Conservation (phyloP, 495 filamentous ascomycete species). For the Astrothelium subdiscretum region DNA sequence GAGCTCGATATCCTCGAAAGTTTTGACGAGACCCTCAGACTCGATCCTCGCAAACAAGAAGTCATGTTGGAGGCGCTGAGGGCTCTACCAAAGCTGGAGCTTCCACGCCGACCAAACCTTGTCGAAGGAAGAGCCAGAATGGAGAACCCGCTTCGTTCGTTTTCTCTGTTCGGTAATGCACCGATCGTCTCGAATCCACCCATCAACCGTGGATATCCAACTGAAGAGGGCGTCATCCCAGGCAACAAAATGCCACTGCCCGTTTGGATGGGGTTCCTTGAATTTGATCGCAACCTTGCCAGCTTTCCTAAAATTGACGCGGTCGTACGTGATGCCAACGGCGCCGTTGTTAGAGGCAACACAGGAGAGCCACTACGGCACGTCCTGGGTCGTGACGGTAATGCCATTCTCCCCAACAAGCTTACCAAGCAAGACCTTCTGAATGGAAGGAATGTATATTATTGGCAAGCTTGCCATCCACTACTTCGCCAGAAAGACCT, state of each 20-base stretch:
- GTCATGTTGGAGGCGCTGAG: no score
- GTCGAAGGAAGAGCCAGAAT: no score
- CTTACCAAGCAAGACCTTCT: neutral
- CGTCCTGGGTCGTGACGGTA: neutral
- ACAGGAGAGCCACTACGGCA: neutral
- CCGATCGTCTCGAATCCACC: no score
- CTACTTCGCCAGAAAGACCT: neutral
- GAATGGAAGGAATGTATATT: neutral
- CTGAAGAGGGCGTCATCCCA: neutral
- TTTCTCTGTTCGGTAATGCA: no score
- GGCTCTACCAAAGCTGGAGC: no score
- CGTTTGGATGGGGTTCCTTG: neutral
- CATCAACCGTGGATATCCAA: neutral
- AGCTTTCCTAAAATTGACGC: neutral
- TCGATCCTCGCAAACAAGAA: no score
- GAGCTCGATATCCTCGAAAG: no score
- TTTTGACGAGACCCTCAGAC: no score
- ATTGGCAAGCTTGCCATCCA: neutral
- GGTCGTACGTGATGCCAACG: neutral
- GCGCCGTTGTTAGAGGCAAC: neutral
- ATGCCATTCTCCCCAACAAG: neutral
- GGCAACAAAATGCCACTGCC: neutral
- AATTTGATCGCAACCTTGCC: neutral
- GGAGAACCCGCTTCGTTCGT: no score
- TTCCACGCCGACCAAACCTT: no score